phyloP scores from a whole-genome alignment of 129 eudicot species.

The Flaveria linearis region DNA sequence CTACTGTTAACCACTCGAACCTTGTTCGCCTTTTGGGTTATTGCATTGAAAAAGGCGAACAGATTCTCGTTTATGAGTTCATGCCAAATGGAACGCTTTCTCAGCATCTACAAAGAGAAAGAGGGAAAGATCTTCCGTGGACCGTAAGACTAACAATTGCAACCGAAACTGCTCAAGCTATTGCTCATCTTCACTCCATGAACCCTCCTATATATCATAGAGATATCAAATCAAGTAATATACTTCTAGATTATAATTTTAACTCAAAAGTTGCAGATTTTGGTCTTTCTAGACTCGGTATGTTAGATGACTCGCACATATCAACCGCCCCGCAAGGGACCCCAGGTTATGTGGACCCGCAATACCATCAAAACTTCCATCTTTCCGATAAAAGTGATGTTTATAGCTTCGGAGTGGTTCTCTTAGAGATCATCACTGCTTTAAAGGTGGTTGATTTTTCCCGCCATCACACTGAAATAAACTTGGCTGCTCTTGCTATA shows the following conservation, averaged over 20 bases:
- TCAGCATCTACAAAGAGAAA: conserved; percentile 83
- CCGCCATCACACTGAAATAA: conserved; percentile 69
- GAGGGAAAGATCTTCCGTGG: conserved; percentile 88
- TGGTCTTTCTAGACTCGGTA: conserved; percentile 87
- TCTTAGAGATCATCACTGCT: conserved; percentile 87
- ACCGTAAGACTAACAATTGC: conserved; percentile 86
- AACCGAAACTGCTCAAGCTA: conserved; percentile 83
- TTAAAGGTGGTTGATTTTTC: conserved; percentile 87
- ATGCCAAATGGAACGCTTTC: conserved; percentile 94
- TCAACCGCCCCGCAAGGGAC: conserved; percentile 99
- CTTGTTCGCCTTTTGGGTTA: conserved; percentile 88
- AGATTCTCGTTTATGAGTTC: conserved; percentile 85
- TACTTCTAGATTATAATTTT: conserved; percentile 66
- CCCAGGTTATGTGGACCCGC: conserved; percentile 96
- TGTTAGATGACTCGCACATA: conserved; percentile 82
- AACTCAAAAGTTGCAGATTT: conserved; percentile 94
- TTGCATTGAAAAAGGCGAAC: conserved; percentile 85
- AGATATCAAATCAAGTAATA: conserved; percentile 91
- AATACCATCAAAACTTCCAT: conserved; percentile 93
- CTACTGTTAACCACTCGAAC: conserved; percentile 89
- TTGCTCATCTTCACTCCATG: conserved; percentile 88
- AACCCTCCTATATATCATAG: conserved; percentile 92
- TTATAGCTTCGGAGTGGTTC: conserved; percentile 92
- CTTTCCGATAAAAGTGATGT: conserved; percentile 97
- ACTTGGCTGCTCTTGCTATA: conserved; percentile 83